Conservation (phyloP, 345 rosid species). For the Syzygium aqueum region DNA sequence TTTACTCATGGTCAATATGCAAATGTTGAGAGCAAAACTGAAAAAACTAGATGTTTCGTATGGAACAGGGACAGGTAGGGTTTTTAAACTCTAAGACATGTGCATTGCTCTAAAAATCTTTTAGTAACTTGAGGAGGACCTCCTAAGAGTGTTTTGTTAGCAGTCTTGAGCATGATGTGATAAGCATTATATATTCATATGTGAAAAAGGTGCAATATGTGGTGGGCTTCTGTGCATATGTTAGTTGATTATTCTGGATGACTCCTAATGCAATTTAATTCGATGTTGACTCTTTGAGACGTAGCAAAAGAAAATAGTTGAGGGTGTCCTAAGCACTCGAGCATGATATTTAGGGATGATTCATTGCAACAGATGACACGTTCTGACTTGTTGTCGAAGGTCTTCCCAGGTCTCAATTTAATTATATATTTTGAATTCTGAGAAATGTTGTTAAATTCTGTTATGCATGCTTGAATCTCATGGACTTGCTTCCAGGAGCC, state of each 20-base stretch:
- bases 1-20: slow-evolving; percentile 59
- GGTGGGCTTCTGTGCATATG: background rate
- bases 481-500: background rate
- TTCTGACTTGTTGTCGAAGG: background rate
- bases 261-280: too few relatives aligned
- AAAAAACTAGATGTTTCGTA: slow-evolving; percentile 66
- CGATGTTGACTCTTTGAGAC: background rate
- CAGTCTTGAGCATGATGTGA: too few relatives aligned
- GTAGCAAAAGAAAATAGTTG: background rate
- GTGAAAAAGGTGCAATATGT: too few relatives aligned
- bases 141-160: too few relatives aligned
- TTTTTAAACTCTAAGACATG: background rate
- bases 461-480: background rate
- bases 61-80: slow-evolving; percentile 68
- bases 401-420: background rate
- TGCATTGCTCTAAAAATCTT: background rate
- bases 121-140: too few relatives aligned
- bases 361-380: background rate
- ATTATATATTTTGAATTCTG: background rate
- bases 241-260: background rate
- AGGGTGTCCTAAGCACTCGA: background rate
- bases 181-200: too few relatives aligned
- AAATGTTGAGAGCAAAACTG: slow-evolving; percentile 49
- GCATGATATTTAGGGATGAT: background rate
- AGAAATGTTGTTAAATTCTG: background rate